A percentile compares a stretch with the other conserved stretches of the same genome.
phyloP scores from a whole-genome alignment of 768 basidiomycete species.

The Leccinum pellstonianum region DNA sequence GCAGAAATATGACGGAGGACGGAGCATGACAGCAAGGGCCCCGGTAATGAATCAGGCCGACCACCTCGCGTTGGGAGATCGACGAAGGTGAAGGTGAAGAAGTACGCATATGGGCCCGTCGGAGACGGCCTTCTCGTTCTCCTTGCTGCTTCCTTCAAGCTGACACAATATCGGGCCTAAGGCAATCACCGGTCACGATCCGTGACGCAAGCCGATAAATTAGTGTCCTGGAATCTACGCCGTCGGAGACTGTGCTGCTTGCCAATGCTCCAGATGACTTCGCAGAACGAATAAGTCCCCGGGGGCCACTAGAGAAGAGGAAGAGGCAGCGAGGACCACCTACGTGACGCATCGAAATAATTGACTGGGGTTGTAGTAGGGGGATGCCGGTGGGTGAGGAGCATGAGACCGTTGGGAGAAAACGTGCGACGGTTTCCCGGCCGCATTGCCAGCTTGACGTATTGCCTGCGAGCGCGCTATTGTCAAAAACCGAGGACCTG shows the following conservation, averaged over 20 bases:
- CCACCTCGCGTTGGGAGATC: neutral
- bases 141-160: neutral
- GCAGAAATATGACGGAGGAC: neutral
- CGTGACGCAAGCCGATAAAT: neutral
- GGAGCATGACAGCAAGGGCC: neutral
- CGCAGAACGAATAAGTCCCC: neutral
- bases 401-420: neutral
- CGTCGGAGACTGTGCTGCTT: no score
- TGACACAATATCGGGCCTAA: neutral
- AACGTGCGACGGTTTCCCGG: neutral
- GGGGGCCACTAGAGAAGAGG: neutral
- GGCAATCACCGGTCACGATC: neutral
- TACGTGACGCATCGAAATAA: constrained; percentile 1
- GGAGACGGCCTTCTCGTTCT: neutral
- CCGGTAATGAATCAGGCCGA: neutral
- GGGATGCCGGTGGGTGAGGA: neutral
- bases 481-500: neutral
- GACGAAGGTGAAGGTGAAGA: neutral
- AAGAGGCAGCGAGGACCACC: neutral
- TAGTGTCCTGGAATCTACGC: neutral
- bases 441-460: neutral
- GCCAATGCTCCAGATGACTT: neutral
- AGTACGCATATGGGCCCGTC: neutral
- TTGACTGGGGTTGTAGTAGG: neutral
- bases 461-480: neutral